phyloP scores from a whole-genome alignment of 148 eudicot species.

The Cornus suecica region DNA sequence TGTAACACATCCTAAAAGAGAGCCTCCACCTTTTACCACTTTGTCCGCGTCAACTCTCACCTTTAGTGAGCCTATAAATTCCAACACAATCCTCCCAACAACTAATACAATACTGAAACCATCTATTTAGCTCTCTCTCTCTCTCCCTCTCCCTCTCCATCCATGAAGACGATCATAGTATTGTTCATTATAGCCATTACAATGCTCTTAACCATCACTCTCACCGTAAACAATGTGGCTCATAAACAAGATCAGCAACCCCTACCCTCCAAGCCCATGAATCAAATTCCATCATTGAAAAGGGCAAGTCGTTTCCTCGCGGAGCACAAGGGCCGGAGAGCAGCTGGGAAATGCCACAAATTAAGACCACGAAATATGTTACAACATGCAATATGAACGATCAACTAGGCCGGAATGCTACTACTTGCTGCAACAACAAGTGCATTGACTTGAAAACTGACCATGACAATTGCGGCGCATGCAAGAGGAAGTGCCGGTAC shows the following conservation, averaged over 20 bases:
- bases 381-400: conserved; percentile 21
- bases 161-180: conserved; percentile 4
- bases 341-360: no score
- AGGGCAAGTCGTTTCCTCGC: conserved; percentile 55
- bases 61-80: conserved; percentile 2
- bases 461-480: conserved; percentile 47
- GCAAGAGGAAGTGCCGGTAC: conserved; percentile 48
- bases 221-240: no score
- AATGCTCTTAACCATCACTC: no score
- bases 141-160: background rate
- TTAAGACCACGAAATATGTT: conserved; percentile 42
- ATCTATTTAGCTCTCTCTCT: background rate
- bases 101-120: background rate
- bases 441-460: conserved; percentile 73
- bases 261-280: background rate
- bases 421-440: conserved; percentile 68
- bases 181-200: conserved; percentile 27
- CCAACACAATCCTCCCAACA: conserved; percentile 16
- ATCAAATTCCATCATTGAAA: conserved; percentile 15
- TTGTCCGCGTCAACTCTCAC: conserved; percentile 40
- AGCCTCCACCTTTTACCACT: conserved; percentile 11
- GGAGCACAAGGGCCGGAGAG: no score
- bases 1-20: conserved; percentile 2
- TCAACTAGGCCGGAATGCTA: no score
- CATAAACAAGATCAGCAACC: no score